Base-by-base conservation (phyloP, 331 rosid species). In the Rhamnella rubrinervis region DNA sequence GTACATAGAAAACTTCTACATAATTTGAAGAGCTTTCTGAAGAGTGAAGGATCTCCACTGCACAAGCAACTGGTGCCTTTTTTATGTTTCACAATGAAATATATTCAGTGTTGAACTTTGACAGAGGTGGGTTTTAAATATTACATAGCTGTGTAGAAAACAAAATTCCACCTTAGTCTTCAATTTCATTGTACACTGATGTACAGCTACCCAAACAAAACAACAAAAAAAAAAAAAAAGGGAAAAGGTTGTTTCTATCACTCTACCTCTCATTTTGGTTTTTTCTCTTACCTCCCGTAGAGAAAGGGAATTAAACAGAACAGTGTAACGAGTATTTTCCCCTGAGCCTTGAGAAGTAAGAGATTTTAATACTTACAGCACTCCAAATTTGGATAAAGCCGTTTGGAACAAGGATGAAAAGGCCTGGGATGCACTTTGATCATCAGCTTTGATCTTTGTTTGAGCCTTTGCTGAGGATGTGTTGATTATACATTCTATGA, bases 401-500 rank as follows among this genome's bases (percentile, higher is more conserved):
- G 99, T 83, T 71, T 89, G 96, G 75, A 95, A 95, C 69, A 87
- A 58, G 21, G 88, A 68, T 37, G 84, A 83, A 85, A 95, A 91
- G 51, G 86, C 89, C 80, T 81, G 84, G 4, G 96, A 82, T 60
- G 84, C 74, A 52, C 83, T 91, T 81, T 85, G 93, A 77, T 95
- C 93, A 62, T 95, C 99, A 0, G 96, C 93, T 80, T 91, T 91
- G 63, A 95, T 75, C 87, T 89, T 95, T 72, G 86, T 79, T 79
- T 86, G 96, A 26, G 96, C 92, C 78, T 89, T 95, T 65, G 93
- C 92, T 3, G 90, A 77, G 9, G 96, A 84, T 57, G 97, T 85
- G 92, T 85, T 95, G 87, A 95, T 87, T 62, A 91, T 15, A 73
- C 96, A 95, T 84, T 95, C 99, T 19, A 91, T 86, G 63, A 91